Base-by-base conservation (phyloP, 139 green algal genomes). In the Closterium sp. region DNA sequence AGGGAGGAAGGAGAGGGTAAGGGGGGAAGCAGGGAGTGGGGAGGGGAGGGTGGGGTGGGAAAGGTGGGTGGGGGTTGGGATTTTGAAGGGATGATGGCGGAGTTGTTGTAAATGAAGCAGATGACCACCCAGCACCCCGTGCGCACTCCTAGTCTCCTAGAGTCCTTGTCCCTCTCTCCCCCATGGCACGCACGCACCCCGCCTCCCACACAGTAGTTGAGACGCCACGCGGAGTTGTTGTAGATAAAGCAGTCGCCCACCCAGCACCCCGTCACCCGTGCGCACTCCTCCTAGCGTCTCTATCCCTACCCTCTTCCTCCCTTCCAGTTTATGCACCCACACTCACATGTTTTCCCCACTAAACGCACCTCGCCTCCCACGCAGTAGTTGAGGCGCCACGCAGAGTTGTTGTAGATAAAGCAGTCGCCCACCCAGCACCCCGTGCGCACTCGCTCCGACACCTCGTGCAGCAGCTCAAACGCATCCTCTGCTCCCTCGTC, bases 171-270 rank as follows among this genome's bases (percentile, higher is more conserved):
- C 17, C 0, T 22, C 50, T 27, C 50, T 0, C 50, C 50, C 50
- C 7, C 7, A 62, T 7, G 42, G 5, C 5, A 5, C 42, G 5
- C 42, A 5, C 42, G 5, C 5, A 13, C 42, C 42, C 42, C 42
- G 7, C 42, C 42, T 62, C 5, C 5, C 42, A 62, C 42, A 62
- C 42, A 98, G 94, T 99, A 99, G 95, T 98, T 98, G 86, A 99
- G 96, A 22, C 98, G 96, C 98, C 97, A 99, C 0, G 97, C 95
- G 0, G 96, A 95, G 95, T 99, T 99, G 96, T 97, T 99, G 97
- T 99, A 99, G 38, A 99, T 97, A 93, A 99, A 99, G 96, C 98
- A 99, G 95, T 99, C 98, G 38, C 98, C 98, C 6, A 99, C 97
- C 96, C 95, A 98, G 86, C 97, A 29, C 91, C n/a, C n/a, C n/a